Base-by-base conservation (phyloP, 768 basidiomycete species). In the Botryobasidium botryosum region DNA sequence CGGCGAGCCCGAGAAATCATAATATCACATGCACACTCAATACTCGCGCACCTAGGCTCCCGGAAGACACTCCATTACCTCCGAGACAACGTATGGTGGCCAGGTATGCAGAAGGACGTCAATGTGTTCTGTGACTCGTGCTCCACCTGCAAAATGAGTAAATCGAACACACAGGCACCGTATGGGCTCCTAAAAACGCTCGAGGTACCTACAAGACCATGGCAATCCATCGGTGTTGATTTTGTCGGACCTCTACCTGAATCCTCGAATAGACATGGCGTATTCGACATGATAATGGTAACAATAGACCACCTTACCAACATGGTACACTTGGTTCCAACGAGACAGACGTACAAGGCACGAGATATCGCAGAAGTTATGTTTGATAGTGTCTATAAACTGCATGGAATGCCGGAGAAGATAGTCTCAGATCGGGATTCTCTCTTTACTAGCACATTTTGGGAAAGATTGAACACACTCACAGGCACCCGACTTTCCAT, bases 201-300 rank as follows among this genome's bases (percentile, higher is more conserved):
- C 10, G 21, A 33, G 21, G 24, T 48, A 6, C 31, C 47, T 0
- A 4, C 15, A 12, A 8, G 31, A 5, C 47, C 47, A 2, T 48
- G 47, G 47, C 32, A 44, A 17, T n/a, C 33, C 18, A 21, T 48
- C 7, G 32, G 27, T 3, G 44, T 48, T 1, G 43, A 48, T 23
- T 48, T 48, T 18, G 29, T 48, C n/a, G 47, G 47, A 8, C 47
- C 47, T 3, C 17, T 48, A 1, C 47, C 43, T 0, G 6, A 13
- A 18, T 45, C 47, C 1, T 36, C 24, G 33, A 56, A 50, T 13
- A 25, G 53, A 10, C 32, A 49, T 21, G 53, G 57, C 2, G 32
- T 20, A 0, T 64, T 53, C 41, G 56, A 64, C 35, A 54, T 53
- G 10, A 57, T 62, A 0, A 49, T 49, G 1, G 58, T 63, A 1